Conservation (phyloP, 1,284 basidiomycete genomes). For the Peniophora sp. region DNA sequence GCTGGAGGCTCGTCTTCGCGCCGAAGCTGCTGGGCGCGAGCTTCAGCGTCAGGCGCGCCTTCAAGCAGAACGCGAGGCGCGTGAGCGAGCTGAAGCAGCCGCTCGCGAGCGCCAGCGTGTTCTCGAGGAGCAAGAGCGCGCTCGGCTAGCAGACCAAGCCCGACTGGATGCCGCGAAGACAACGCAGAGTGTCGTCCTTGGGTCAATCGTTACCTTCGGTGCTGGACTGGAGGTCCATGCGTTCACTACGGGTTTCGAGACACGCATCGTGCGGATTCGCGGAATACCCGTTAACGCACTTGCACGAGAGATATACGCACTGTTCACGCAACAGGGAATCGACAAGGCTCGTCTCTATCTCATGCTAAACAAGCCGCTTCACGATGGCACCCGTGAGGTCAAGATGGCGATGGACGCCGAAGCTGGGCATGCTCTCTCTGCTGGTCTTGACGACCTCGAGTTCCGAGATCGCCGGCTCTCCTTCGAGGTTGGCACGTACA, state of each 20-base stretch:
- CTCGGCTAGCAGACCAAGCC: no score
- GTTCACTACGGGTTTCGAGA: conserved; percentile 15
- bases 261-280: conserved; percentile 10
- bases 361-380: background rate
- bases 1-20: background rate
- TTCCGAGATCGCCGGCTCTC: conserved; percentile 31
- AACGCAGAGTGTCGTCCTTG: conserved; percentile 10
- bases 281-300: conserved; percentile 11
- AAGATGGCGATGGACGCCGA: conserved; percentile 25
- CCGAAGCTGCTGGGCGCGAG: no score
- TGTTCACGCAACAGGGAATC: conserved; percentile 15
- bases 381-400: conserved; percentile 3
- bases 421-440: conserved; percentile 26
- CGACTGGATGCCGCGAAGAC: conserved; percentile 10
- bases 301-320: conserved; percentile 10
- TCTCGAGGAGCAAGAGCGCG: no score
- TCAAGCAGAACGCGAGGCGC: background rate
- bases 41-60: no score
- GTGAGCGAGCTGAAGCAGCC: no score
- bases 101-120: no score
- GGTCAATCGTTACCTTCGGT: conserved; percentile 15
- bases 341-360: conserved; percentile 8
- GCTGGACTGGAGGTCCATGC: conserved; percentile 13
- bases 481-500: conserved; percentile 24
- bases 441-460: conserved; percentile 33